Evolutionary conservation across 2,329 filamentous ascomycete genomes (phyloP), one percentile per base, ranked within the genome.

Genomic region (Emericellopsis atlantica): DNA sequence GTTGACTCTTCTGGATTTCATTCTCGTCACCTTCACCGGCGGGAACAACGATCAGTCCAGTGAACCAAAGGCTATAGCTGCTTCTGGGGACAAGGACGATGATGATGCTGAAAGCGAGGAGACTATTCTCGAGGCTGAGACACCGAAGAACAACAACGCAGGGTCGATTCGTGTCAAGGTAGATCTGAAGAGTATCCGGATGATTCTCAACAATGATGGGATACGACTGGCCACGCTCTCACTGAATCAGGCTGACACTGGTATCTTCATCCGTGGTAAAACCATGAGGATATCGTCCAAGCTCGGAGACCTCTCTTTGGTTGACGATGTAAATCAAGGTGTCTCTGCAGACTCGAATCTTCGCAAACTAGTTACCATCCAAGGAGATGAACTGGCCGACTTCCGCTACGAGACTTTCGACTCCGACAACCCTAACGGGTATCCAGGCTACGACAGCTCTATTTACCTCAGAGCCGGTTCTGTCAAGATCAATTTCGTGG

Each of bases 321-420:
- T 95, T 2, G 92, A 98, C 55, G 92, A 99, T 58, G 79, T 98
- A 44, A 95, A 96, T 51, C 76, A 88, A 46, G 92, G 90, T 21
- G 88, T 93, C 1, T 76, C 86, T 0, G 80, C 82, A 49, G 72
- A 82, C 23, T 95, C 90, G 1, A 76, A 81, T 35, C 70, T 96
- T 21, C 81, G 92, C 32, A 81, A 90, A 48, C 72, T 99, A 18
- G 80, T 99, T 33, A 90, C 88, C 1, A 98, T 98, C 24, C 84
- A 98, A 59, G 93, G 93, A 10, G 81, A 96, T 42, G 89, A 96
- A 45, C 74, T 99, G 15, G 90, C 90, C 2, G 92, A 98, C 57
- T 96, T 99, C 67, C 84, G 86, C 41, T 99, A 98, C 52, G 87
- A 98, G 60, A 98, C 92, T 0, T 98, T 93, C 51, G 88, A 96